phyloP scores from a whole-genome alignment of 139 green algal genomes.

The Coelastrella sp. region DNA sequence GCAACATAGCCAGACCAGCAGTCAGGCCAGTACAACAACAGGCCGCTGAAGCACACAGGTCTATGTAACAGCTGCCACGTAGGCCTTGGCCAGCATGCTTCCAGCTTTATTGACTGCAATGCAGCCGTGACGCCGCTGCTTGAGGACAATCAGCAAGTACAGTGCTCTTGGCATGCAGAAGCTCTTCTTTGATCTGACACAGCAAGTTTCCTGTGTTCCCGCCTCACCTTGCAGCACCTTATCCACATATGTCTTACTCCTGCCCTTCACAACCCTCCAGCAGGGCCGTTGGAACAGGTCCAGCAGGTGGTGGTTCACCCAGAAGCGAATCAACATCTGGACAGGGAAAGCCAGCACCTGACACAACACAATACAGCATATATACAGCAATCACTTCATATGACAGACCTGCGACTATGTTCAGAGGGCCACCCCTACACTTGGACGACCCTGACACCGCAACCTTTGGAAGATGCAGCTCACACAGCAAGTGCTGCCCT shows the following conservation, averaged over 20 bases:
- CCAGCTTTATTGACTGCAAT: neutral
- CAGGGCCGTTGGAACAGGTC: conserved; percentile 87
- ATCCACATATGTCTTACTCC: conserved; percentile 85
- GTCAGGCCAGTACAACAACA: neutral
- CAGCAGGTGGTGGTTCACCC: conserved; percentile 98
- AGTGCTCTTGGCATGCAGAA: too few species aligned
- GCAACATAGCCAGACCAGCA: neutral
- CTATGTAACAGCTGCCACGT: too few species aligned
- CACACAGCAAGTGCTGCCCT: neutral
- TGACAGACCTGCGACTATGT: neutral
- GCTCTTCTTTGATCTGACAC: too few species aligned
- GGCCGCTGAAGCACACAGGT: too few species aligned
- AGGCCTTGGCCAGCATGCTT: neutral
- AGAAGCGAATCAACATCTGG: conserved; percentile 91
- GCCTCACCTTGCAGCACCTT: conserved; percentile 66
- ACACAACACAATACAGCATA: neutral
- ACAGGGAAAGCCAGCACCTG: conserved; percentile 91
- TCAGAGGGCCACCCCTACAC: too few species aligned
- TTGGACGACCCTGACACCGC: neutral
- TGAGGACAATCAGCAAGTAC: too few species aligned
- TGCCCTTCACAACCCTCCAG: conserved; percentile 91
- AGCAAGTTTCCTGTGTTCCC: too few species aligned
- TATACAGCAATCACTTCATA: neutral
- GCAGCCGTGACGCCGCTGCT: too few species aligned
- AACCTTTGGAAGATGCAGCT: neutral